Evolutionary conservation across 805 yeast species (phyloP), one percentile per base, ranked within the genome.

Genomic region (Ogataea henricii): DNA sequence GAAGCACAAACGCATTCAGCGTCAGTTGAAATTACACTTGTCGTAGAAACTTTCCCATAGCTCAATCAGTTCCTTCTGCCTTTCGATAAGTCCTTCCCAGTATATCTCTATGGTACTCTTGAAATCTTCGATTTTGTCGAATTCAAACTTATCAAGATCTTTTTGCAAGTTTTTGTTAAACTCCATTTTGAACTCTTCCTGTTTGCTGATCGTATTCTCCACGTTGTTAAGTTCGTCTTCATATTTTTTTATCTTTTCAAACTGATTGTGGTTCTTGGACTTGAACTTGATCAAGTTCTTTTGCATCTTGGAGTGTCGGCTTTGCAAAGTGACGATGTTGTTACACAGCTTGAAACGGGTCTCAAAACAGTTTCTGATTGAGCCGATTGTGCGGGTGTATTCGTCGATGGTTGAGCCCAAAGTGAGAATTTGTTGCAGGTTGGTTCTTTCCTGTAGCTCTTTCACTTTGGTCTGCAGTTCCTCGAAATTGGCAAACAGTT

Each of bases 51-150:
- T 82, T 64, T 87, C 94, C 89, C 92, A 87, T n/a, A 85, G 65
- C 62, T 87, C 95, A 49, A 87, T 87, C 26, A 86, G 82, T 64
- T 90, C 97, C 69, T 94, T 94, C 67, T 94, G 99, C 26, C 90
- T 77, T 67, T 94, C 99, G 46, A 91, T 87, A 20, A 94, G 79
- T 44, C 94, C 82, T 66, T 94, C 98, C 63, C 95, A 78, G 59
- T 83, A 91, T 10, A 92, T 85, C 67, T 94, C 99, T 44, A 92
- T 87, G 52, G 90, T 80, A 59, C 87, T 87, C 62, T 96, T 79
- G 67, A 92, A 89, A 58, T 91, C 98, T 32, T 79, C 82, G 29
- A 89, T 77, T 58, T 84, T 87, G 48, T 86, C 92, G 37, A 73
- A 70, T 62, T 89, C 96, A 62, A 91, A 89, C 29, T 67, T 71